phyloP scores from a whole-genome alignment of 768 basidiomycete genomes.

The Suillus variegatus region DNA sequence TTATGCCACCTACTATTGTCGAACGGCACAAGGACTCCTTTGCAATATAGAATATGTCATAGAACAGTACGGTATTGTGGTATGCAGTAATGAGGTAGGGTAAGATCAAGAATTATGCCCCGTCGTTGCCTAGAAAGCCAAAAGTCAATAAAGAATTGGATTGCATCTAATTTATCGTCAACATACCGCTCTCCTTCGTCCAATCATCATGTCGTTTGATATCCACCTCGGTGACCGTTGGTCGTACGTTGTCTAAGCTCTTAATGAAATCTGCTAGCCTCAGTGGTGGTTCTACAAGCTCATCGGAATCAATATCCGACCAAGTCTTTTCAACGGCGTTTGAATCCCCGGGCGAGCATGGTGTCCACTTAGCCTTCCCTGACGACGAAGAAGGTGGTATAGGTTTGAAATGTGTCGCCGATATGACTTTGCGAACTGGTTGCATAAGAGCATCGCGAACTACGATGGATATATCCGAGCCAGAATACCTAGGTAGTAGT shows the following conservation, averaged over 20 bases:
- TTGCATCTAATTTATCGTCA: neutral
- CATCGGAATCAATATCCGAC: slow-evolving; percentile 85
- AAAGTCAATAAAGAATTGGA: neutral
- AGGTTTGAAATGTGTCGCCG: slow-evolving; percentile 92
- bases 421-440: slow-evolving; percentile 93
- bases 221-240: slow-evolving; percentile 88
- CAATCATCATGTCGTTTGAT: slow-evolving; percentile 82
- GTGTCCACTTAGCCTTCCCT: slow-evolving; percentile 72
- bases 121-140: slow-evolving; percentile 28
- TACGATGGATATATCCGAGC: slow-evolving; percentile 91
- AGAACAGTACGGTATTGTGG: slow-evolving; percentile 1
- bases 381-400: slow-evolving; percentile 30
- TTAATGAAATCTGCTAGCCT: slow-evolving; percentile 79
- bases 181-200: slow-evolving; percentile 81
- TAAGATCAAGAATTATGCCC: slow-evolving; percentile 26
- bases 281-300: slow-evolving; percentile 87
- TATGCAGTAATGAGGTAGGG: slow-evolving; percentile 8
- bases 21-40: neutral
- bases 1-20: neutral
- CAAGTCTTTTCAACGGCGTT: slow-evolving; percentile 86
- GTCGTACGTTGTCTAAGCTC: slow-evolving; percentile 73
- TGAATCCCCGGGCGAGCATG: slow-evolving; percentile 93
- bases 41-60: neutral
- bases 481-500: slow-evolving; percentile 65
- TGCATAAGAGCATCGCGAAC: slow-evolving; percentile 99